Evolutionary conservation across 2,329 filamentous ascomycete species (phyloP), one percentile per base, ranked within the genome.

Genomic region (Dryadomyces quercus-mongolicae): DNA sequence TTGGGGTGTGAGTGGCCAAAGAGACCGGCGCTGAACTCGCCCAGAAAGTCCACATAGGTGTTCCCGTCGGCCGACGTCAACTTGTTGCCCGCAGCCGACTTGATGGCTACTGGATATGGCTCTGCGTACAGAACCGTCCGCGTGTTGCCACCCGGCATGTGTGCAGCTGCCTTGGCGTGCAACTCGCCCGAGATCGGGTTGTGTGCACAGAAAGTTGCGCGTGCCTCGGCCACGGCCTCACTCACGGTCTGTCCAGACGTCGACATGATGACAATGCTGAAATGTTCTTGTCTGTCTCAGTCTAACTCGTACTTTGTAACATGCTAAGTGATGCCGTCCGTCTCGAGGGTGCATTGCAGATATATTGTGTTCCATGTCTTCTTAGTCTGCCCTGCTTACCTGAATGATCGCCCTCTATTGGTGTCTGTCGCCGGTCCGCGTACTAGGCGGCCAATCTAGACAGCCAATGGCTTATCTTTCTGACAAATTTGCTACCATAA

Each of bases 11-110:
- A 82, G 65, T 87, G 83, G 0, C 84, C 83, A 61, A 79, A 85
- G 13, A 86, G 70, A 1, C 78, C 81, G 1, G 83, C 83, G 0
- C 79, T 80, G 61, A 79, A 80, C 63, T 86, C 82, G 34, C 76
- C 76, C 1, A 82, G 68, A 6, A 86, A 70, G 60, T 86, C 82
- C 15, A 74, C 67, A 62, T 84, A 84, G 46, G 51, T 55, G 42
- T 67, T 65, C 25, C 61, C 62, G 55, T 68, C 66, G 53, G 60
- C 58, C 6, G 54, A 53, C 15, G 51, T 65, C 25, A 71, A 57
- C 47, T 58, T 58, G 53, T 61, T 54, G 44, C 62, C 61, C 42
- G 60, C 47, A 18, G 66, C 63, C 34, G 56, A 62, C 20, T 56
- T 53, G 53, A 70, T 68, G 54, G 59, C 58, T 5, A 70, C 49